phyloP scores from a whole-genome alignment of 2,329 filamentous ascomycete genomes.

The Neofusicoccum laricinum region DNA sequence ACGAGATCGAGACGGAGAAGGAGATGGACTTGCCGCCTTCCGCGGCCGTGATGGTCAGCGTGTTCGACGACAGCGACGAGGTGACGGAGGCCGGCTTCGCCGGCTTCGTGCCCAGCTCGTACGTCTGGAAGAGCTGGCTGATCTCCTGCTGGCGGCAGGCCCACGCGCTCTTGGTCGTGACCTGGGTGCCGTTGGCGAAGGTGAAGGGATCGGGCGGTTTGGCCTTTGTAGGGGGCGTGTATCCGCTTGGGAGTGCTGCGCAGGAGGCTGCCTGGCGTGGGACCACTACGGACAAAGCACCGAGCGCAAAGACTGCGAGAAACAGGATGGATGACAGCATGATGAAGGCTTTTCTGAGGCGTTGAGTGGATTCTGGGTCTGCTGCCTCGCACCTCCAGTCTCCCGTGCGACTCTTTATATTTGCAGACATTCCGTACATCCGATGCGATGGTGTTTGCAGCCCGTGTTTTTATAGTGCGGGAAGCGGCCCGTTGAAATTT shows the following conservation, averaged over 20 bases:
- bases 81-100: conserved; percentile 33
- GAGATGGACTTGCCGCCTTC: conserved; percentile 35
- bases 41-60: conserved; percentile 34
- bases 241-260: conserved; percentile 25
- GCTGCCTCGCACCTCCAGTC: neutral
- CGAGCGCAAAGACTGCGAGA: neutral
- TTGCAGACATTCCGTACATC: neutral
- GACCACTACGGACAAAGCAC: neutral
- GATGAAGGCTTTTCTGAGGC: neutral
- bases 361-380: neutral
- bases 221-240: conserved; percentile 28
- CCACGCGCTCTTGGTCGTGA: conserved; percentile 35
- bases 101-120: conserved; percentile 39
- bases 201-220: conserved; percentile 40
- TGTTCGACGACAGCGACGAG: conserved; percentile 29
- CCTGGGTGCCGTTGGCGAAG: conserved; percentile 34
- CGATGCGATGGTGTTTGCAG: neutral
- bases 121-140: conserved; percentile 32
- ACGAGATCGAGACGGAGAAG: conserved; percentile 36
- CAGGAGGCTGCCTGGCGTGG: neutral
- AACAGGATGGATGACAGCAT: neutral
- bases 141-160: conserved; percentile 38
- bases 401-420: neutral
- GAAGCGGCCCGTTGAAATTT: neutral
- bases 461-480: neutral